These are phyloP conservation scores for Athelia psychrophila DNA, from an alignment of 1,284 basidiomycete species.

Conservation along the genomic window DNA sequence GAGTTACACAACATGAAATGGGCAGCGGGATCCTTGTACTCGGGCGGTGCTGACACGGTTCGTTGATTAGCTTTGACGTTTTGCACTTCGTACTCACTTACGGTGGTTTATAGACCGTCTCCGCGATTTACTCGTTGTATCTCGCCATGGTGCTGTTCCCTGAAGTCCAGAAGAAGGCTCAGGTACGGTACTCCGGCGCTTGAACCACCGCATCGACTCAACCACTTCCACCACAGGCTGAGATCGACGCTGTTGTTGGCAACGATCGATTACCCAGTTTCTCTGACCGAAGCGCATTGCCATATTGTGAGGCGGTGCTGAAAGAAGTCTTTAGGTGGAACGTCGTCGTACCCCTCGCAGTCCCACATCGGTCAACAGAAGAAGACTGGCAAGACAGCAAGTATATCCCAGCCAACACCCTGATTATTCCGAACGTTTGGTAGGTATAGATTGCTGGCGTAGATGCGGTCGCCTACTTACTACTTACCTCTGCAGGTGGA, in stretches of 20 bases:
- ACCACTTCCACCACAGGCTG: too few relatives aligned
- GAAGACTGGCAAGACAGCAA: slow-evolving; percentile 23
- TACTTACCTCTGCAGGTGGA: slow-evolving; percentile 8
- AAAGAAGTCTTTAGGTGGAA: slow-evolving; percentile 41
- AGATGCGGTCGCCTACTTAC: background rate
- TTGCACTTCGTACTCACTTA: background rate
- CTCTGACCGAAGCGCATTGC: slow-evolving; percentile 32
- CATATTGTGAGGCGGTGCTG: slow-evolving; percentile 39
- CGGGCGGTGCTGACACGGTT: slow-evolving; percentile 5
- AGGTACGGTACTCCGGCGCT: too few relatives aligned
- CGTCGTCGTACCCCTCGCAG: slow-evolving; percentile 20
- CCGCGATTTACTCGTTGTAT: slow-evolving; percentile 26
- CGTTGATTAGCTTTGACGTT: background rate
- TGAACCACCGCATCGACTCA: too few relatives aligned
- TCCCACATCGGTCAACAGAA: slow-evolving; percentile 18
- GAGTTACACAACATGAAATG: slow-evolving; percentile 33
- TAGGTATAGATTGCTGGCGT: slow-evolving; percentile 4
- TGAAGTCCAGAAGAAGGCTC: slow-evolving; percentile 35
- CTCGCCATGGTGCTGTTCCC: slow-evolving; percentile 36
- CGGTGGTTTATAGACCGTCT: slow-evolving; percentile 11
- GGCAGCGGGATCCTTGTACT: slow-evolving; percentile 32
- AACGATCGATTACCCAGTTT: slow-evolving; percentile 37
- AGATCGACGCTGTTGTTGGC: slow-evolving; percentile 37
- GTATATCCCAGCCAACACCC: slow-evolving; percentile 27
- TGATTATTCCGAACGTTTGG: slow-evolving; percentile 20